Evolutionary conservation across 768 basidiomycete genomes (phyloP).

Genomic region (Collybia nuda): DNA sequence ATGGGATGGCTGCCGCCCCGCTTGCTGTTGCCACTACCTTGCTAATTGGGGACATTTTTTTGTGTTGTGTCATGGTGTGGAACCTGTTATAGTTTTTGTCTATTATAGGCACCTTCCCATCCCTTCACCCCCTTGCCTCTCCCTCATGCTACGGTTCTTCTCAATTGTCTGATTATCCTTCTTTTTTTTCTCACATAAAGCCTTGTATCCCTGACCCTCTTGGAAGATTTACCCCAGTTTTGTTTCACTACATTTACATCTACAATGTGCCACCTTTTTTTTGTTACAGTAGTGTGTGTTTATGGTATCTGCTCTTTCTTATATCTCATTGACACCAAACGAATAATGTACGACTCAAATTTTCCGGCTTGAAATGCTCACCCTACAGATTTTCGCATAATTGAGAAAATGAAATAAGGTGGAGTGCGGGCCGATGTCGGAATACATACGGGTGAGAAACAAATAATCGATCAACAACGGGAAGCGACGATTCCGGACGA

Average conservation of each 20-base stretch:
- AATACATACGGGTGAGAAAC: background rate
- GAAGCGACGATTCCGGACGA: background rate
- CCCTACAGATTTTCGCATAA: too few relatives aligned
- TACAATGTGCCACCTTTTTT: background rate
- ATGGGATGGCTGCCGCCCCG: too few relatives aligned
- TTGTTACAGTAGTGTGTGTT: background rate
- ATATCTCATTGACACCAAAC: slow-evolving; percentile 13
- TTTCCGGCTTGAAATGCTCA: background rate
- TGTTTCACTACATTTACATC: background rate
- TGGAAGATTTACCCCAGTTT: slow-evolving; percentile 1
- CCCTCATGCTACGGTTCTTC: background rate
- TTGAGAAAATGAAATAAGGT: slow-evolving; percentile 17
- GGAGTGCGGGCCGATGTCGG: background rate
- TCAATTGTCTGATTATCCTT: background rate
- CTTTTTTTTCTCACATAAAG: background rate
- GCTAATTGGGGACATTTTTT: background rate
- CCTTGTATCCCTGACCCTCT: background rate
- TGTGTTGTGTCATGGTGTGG: background rate
- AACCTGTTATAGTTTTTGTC: slow-evolving; percentile 2
- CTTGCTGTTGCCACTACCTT: background rate
- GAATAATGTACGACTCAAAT: slow-evolving; percentile 30
- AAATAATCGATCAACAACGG: background rate
- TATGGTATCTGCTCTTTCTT: slow-evolving; percentile 4
- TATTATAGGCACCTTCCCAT: background rate
- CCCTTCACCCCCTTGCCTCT: too few relatives aligned